phyloP scores from a whole-genome alignment of 1,284 basidiomycete species.

The Inonotus hispidus region DNA sequence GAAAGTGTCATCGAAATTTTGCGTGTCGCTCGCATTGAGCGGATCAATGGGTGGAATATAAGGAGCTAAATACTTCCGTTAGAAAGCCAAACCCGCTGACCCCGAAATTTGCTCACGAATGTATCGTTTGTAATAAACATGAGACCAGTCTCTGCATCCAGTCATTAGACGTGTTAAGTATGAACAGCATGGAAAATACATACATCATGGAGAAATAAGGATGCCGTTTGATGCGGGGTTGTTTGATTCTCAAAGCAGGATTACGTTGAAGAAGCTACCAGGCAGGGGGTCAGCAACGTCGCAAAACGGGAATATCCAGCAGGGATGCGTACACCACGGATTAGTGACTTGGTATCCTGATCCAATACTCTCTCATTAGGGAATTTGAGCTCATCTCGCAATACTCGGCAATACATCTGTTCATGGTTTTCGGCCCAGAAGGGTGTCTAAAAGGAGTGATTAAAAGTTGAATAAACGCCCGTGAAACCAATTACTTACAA shows the following conservation, averaged over 20 bases:
- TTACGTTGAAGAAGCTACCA: slow-evolving; percentile 83
- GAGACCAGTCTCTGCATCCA: slow-evolving; percentile 74
- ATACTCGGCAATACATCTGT: slow-evolving; percentile 89
- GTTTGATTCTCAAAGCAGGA: slow-evolving; percentile 84
- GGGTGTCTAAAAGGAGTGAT: slow-evolving; percentile 59
- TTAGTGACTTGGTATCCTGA: slow-evolving; percentile 90
- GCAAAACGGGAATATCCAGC: slow-evolving; percentile 12
- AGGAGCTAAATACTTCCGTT: slow-evolving; percentile 56
- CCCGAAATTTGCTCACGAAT: slow-evolving; percentile 56
- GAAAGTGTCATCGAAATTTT: slow-evolving; percentile 97
- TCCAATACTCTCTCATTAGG: slow-evolving; percentile 88
- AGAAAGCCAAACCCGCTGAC: neutral
- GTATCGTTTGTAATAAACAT: slow-evolving; percentile 92
- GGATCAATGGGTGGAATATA: slow-evolving; percentile 95
- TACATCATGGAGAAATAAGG: slow-evolving; percentile 96
- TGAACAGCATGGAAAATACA: slow-evolving; percentile 29
- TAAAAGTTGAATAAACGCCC: slow-evolving; percentile 14
- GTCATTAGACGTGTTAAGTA: slow-evolving; percentile 16
- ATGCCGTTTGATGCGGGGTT: slow-evolving; percentile 89
- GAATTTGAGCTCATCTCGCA: slow-evolving; percentile 86
- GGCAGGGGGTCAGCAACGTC: slow-evolving; percentile 16
- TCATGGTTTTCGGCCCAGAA: slow-evolving; percentile 93
- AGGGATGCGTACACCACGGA: slow-evolving; percentile 74
- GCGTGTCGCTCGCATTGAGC: slow-evolving; percentile 89
- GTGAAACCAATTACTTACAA: slow-evolving; percentile 49